A percentile compares a stretch with the other conserved stretches of the same genome.
Evolutionary conservation across 2,329 filamentous ascomycete species (phyloP).

Genomic region (Pseudogymnoascus sp.): DNA sequence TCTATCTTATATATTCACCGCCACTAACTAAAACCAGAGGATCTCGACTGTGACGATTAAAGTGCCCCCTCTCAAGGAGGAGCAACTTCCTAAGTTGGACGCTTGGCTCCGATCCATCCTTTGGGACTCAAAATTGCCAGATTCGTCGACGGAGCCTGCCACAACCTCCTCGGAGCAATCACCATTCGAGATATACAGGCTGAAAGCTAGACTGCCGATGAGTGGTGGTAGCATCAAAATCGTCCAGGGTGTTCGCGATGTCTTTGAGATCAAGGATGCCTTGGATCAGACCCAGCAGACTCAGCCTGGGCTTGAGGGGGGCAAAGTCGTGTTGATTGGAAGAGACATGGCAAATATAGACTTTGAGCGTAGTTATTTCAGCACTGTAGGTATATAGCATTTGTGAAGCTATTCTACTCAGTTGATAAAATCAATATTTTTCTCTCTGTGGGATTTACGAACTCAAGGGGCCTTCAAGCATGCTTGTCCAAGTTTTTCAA

Average conservation of each 20-base stretch:
- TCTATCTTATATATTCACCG: not conserved
- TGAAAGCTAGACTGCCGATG: conserved; percentile 71
- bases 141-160: conserved; percentile 14
- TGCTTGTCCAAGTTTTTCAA: too few relatives aligned
- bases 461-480: not conserved
- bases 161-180: conserved; percentile 27
- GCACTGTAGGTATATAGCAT: not conserved
- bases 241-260: conserved; percentile 82
- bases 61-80: conserved; percentile 48
- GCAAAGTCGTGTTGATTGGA: conserved; percentile 59
- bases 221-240: conserved; percentile 59
- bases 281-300: conserved; percentile 20
- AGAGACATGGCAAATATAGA: conserved; percentile 42
- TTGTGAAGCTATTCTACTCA: not conserved
- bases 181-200: conserved; percentile 72
- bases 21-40: conserved; percentile 40
- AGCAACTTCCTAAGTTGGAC: conserved; percentile 59
- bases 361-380: conserved; percentile 37
- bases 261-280: conserved; percentile 81
- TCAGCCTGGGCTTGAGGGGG: conserved; percentile 24
- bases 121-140: conserved; percentile 65
- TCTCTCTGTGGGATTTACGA: not conserved
- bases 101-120: conserved; percentile 73
- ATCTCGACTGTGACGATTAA: conserved; percentile 75
- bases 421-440: not conserved